Evolutionary conservation across 2,329 filamentous ascomycete species (phyloP), one percentile per base, ranked within the genome.

Genomic region (Penicillium sp.): DNA sequence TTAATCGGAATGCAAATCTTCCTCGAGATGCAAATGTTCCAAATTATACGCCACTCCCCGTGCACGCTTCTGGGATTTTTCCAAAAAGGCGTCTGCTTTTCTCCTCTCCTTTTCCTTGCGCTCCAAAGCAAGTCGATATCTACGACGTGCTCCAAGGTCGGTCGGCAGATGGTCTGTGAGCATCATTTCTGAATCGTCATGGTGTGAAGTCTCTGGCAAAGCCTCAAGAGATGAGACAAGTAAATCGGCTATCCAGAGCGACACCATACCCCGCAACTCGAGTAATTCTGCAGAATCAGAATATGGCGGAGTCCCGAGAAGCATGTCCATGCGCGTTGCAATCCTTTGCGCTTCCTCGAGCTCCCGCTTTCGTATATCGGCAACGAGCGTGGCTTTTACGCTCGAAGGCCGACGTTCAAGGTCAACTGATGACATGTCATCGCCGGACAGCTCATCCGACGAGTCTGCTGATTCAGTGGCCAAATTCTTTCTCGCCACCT

Each of bases 231-330:
- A 69, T 3, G 62, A 66, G 6, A 71, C 45, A 32, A 65, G 59
- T 28, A 95, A 69, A 64, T 95, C 88, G 5, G 78, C 85, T 12
- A 88, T 74, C 76, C 88, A 95, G 12, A 93, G 72, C 1, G 82
- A 80, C 5, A 90, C 70, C 78, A 89, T 88, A 7, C 80, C 89
- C 44, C 88, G 77, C 25, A 95, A 71, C 41, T 84, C 75, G 39
- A 90, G 72, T 50, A 95, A 71, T 51, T 83, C 80, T 4, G 74
- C 67, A 56, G 83, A 83, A 48, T 83, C 81, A 28, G 82, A 82
- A 61, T 83, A 95, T 0, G 88, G 88, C 25, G 82, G 76, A 33
- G 79, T 83, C 37, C 79, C 74, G 67, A 94, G 79, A 27, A 89
- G 60, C 39, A 79, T 76, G 61, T 94, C 87, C 74, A 95, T 82